These are phyloP conservation scores for Fereydounia khargensis DNA, from an alignment of 1,284 basidiomycete species.

Conservation along the genomic window DNA sequence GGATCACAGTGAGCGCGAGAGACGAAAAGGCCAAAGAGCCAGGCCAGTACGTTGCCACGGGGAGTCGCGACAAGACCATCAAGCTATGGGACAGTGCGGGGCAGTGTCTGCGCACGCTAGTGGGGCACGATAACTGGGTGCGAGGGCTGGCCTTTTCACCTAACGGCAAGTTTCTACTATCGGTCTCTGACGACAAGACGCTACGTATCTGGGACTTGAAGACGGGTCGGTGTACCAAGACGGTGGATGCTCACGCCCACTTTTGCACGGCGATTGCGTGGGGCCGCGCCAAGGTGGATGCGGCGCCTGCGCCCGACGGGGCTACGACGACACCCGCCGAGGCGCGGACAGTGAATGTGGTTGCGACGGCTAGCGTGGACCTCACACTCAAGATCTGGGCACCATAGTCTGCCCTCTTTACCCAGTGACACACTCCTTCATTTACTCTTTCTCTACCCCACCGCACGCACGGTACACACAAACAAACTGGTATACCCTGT, in stretches of 20 bases:
- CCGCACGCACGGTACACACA: no score
- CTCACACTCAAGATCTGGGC: conserved; percentile 49
- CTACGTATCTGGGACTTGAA: conserved; percentile 83
- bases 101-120: conserved; percentile 68
- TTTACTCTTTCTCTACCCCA: neutral
- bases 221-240: conserved; percentile 76
- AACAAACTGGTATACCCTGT: no score
- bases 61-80: conserved; percentile 82
- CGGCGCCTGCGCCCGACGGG: conserved; percentile 23
- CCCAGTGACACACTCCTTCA: neutral
- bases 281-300: conserved; percentile 46
- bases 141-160: conserved; percentile 46
- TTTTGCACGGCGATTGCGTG: conserved; percentile 64
- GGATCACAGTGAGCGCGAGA: conserved; percentile 61
- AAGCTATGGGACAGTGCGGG: conserved; percentile 81
- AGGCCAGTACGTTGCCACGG: conserved; percentile 71
- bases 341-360: conserved; percentile 48
- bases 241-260: conserved; percentile 79
- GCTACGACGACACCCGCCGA: conserved; percentile 7
- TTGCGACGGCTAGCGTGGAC: conserved; percentile 52
- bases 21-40: conserved; percentile 58
- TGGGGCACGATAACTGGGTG: conserved; percentile 54
- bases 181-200: conserved; percentile 85
- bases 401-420: conserved; percentile 25
- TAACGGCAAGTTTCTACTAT: conserved; percentile 75